A percentile compares a stretch with the other conserved stretches of the same genome.
phyloP scores from a whole-genome alignment of 768 basidiomycete genomes.

The Symmetrospora coprosmae region DNA sequence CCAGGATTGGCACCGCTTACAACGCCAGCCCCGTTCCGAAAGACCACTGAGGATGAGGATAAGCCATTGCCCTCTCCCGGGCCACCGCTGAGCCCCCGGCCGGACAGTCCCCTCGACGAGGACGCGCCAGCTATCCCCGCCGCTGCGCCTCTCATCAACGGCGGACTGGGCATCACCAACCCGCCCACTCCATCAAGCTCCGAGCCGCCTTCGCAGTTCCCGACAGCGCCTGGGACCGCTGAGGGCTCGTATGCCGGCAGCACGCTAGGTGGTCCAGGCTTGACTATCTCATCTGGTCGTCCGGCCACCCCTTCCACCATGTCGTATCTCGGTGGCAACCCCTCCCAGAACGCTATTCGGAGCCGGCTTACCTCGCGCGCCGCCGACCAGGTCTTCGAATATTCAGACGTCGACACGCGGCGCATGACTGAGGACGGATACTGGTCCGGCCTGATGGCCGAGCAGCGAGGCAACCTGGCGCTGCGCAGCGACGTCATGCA shows the following conservation, averaged over 20 bases:
- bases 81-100: not conserved
- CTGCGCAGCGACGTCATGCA: constrained; percentile 40
- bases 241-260: not conserved
- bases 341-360: not conserved
- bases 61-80: not conserved
- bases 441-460: not conserved
- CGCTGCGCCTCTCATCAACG: not conserved
- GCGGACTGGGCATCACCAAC: not conserved
- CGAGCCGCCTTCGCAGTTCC: not conserved
- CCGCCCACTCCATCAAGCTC: not conserved
- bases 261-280: not conserved
- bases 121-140: not conserved
- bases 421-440: not conserved
- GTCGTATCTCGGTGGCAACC: not conserved
- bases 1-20: not conserved
- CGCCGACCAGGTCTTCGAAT: constrained; percentile 15
- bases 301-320: constrained; percentile 1
- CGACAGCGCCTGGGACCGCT: not conserved
- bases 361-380: constrained; percentile 5
- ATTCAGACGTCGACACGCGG: constrained; percentile 7
- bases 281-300: not conserved
- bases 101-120: not conserved
- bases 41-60: constrained; percentile 7
- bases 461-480: not conserved
- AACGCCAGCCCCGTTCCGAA: constrained; percentile 8